Conservation (phyloP, 192 early-diverging fungal species). For the Coemansia sp. region DNA sequence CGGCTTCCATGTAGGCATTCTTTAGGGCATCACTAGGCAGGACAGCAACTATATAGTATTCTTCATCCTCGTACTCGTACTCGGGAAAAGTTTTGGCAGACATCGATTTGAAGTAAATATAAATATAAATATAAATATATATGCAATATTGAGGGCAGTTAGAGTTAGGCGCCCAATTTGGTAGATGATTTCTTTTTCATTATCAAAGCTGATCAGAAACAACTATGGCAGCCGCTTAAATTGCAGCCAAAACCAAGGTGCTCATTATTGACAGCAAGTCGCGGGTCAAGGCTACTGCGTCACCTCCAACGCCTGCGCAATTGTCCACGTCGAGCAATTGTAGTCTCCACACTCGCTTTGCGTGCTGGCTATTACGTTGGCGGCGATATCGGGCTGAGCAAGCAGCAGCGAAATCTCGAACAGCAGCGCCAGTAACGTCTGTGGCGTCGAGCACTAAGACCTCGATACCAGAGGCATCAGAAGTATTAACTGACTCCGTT, state of each 20-base stretch:
- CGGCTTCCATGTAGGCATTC: constrained; percentile 1
- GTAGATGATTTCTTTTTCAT: neutral
- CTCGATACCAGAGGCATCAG: constrained; percentile 17
- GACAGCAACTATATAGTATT: constrained; percentile 37
- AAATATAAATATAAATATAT: neutral
- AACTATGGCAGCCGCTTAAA: neutral
- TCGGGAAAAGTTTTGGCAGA: neutral
- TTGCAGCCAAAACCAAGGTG: no score
- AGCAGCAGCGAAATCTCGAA: constrained; percentile 43
- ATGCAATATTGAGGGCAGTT: neutral
- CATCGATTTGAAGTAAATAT: neutral
- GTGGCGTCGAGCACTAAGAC: constrained; percentile 36
- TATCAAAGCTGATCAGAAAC: neutral
- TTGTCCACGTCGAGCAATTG: constrained; percentile 41
- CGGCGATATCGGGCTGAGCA: constrained; percentile 32
- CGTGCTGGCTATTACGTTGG: constrained; percentile 1
- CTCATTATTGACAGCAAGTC: neutral
- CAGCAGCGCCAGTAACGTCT: constrained; percentile 36
- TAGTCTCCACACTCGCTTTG: constrained; percentile 25
- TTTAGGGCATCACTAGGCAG: constrained; percentile 21
- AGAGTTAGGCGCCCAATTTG: neutral
- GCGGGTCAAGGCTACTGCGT: constrained; percentile 35
- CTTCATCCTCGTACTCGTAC: constrained; percentile 41
- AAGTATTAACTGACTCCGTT: constrained; percentile 8
- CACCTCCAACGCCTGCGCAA: constrained; percentile 31